phyloP scores from a whole-genome alignment of 225 moss, liverwort and hornwort genomes.

The Anthoceros angustus region DNA sequence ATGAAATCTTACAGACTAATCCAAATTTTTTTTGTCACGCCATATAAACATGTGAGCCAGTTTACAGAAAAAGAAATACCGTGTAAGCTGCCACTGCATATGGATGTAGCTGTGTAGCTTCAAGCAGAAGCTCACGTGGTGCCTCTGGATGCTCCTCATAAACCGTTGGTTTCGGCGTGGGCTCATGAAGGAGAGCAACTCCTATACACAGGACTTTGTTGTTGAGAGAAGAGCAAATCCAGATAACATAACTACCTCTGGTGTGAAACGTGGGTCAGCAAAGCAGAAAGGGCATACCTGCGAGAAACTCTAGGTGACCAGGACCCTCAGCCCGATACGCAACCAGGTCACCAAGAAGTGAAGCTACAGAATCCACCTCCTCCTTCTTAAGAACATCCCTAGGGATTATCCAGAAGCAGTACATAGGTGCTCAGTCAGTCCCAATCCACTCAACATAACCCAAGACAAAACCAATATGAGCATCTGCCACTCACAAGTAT shows the following conservation, averaged over 20 bases:
- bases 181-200: constrained; percentile 43
- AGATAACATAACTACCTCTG: background rate
- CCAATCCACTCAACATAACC: background rate
- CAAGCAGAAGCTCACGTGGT: constrained; percentile 37
- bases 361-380: constrained; percentile 66
- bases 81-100: constrained; percentile 93
- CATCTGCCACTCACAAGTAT: constrained; percentile 37
- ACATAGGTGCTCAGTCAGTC: background rate
- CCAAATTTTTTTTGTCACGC: background rate
- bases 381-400: constrained; percentile 45
- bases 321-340: constrained; percentile 78
- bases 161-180: constrained; percentile 12
- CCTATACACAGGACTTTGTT: constrained; percentile 27
- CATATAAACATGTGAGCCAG: background rate
- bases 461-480: background rate
- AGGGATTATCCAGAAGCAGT: constrained; percentile 5
- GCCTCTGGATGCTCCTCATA: constrained; percentile 21
- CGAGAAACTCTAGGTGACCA: constrained; percentile 80
- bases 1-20: background rate
- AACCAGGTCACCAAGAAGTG: constrained; percentile 67
- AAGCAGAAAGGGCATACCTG: constrained; percentile 29
- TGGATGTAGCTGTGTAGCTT: constrained; percentile 66
- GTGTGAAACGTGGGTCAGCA: too few relatives aligned
- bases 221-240: background rate
- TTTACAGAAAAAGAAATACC: constrained; percentile 16